A percentile compares a stretch with the other conserved stretches of the same genome.
phyloP scores from a whole-genome alignment of 192 early-diverging fungal genomes.

The Phycomyces nitens region DNA sequence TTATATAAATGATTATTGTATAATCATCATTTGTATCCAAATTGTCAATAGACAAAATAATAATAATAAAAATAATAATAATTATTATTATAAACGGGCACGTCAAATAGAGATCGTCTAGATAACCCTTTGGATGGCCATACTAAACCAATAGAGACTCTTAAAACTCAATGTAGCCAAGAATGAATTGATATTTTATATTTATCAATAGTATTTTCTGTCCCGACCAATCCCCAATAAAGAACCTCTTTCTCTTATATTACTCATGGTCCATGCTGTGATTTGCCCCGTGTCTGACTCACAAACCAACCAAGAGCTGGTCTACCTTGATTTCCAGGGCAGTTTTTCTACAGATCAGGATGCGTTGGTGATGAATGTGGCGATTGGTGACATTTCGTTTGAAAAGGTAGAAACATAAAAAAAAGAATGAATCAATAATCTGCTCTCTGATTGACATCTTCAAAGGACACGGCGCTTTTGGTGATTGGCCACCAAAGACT shows the following conservation, averaged over 20 bases:
- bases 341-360: slow-evolving; percentile 13
- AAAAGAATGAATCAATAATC: neutral
- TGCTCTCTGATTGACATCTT: no score
- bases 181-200: no score
- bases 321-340: slow-evolving; percentile 32
- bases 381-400: slow-evolving; percentile 26
- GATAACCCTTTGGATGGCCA: no score
- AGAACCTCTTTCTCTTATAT: neutral
- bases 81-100: no score
- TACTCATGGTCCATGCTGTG: slow-evolving; percentile 15
- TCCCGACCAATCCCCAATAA: neutral
- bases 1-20: no score
- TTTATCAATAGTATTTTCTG: no score
- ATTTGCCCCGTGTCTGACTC: slow-evolving; percentile 1
- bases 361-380: slow-evolving; percentile 6
- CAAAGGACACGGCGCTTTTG: slow-evolving; percentile 26
- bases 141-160: no score
- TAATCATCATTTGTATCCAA: no score
- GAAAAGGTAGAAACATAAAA: slow-evolving; percentile 23
- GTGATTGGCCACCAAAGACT: slow-evolving; percentile 33
- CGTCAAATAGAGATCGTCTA: no score
- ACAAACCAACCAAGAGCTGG: slow-evolving; percentile 11
- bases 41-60: no score
- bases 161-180: no score
- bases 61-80: no score